Conservation (phyloP, 139 green algal genomes). For the Auxenochlorella pyrenoidosa region DNA sequence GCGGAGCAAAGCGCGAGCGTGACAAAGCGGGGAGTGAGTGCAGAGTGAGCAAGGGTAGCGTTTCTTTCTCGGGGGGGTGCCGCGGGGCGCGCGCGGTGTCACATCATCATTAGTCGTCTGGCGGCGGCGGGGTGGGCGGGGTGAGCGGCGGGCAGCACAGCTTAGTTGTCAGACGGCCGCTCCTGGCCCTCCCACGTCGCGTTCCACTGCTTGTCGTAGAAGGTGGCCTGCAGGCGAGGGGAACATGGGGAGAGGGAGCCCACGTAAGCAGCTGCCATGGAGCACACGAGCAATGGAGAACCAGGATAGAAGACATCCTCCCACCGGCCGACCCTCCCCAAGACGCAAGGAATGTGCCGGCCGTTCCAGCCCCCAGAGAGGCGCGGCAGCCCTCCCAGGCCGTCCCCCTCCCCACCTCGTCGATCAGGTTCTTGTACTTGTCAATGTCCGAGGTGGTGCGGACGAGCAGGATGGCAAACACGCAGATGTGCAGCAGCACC, state of each 20-base stretch:
- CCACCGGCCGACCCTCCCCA: no score
- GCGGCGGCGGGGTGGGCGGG: no score
- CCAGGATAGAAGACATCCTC: no score
- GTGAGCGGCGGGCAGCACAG: no score
- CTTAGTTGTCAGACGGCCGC: constrained; percentile 23
- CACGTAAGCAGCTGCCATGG: no score
- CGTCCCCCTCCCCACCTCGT: constrained; percentile 63
- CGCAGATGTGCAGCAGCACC: constrained; percentile 82
- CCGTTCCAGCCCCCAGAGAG: no score
- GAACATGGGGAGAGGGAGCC: background rate
- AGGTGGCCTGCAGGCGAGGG: constrained; percentile 76
- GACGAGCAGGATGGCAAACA: constrained; percentile 85
- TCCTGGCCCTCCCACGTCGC: constrained; percentile 40
- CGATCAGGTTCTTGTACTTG: constrained; percentile 85
- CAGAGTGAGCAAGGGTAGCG: background rate
- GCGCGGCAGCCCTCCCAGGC: background rate
- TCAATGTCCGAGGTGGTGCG: constrained; percentile 69
- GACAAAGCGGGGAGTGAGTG: background rate
- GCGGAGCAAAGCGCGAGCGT: background rate
- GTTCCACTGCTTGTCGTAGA: constrained; percentile 86
- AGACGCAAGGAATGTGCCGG: no score
- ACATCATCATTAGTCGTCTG: background rate
- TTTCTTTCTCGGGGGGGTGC: background rate
- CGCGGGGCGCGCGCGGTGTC: background rate
- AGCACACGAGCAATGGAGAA: no score